A percentile compares a stretch with the other conserved stretches of the same genome.
Conservation (phyloP, 225 moss, liverwort and hornwort genomes). For the Neckera pumila region DNA sequence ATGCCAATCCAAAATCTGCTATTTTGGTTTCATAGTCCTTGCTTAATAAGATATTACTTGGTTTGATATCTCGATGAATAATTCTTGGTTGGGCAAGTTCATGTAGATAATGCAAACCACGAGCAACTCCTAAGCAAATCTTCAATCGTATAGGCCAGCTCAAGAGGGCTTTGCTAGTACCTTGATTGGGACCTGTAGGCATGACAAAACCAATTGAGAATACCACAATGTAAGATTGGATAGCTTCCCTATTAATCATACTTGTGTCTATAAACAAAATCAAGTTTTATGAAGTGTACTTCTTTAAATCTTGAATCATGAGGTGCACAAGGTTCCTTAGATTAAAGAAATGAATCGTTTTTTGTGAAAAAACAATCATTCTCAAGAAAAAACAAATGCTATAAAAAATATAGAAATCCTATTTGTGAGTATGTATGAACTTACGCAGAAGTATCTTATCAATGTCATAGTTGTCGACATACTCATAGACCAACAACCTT, state of each 20-base stretch:
- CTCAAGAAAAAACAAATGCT: not conserved
- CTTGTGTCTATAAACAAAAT: not conserved
- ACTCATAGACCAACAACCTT: slow-evolving; percentile 36
- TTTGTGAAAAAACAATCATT: too few relatives aligned
- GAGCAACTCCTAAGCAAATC: slow-evolving; percentile 13
- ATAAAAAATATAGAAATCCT: not conserved
- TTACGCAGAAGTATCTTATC: slow-evolving; percentile 9
- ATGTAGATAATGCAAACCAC: not conserved
- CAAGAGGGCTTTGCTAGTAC: not conserved
- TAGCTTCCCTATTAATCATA: too few relatives aligned
- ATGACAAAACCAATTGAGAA: not conserved
- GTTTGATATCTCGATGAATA: not conserved
- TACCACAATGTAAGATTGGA: too few relatives aligned
- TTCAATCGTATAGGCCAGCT: slow-evolving; percentile 2
- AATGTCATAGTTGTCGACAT: slow-evolving; percentile 32
- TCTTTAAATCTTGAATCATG: not conserved
- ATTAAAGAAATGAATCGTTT: too few relatives aligned
- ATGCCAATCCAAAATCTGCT: slow-evolving; percentile 10
- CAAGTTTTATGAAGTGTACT: too few relatives aligned
- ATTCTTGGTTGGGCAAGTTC: not conserved
- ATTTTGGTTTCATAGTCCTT: not conserved
- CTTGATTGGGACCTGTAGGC: not conserved
- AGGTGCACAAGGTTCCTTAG: too few relatives aligned
- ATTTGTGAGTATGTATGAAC: not conserved
- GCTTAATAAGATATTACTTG: not conserved